phyloP scores from a whole-genome alignment of 176 grass and related monocot species.

The Bolboschoenus planiculmis region DNA sequence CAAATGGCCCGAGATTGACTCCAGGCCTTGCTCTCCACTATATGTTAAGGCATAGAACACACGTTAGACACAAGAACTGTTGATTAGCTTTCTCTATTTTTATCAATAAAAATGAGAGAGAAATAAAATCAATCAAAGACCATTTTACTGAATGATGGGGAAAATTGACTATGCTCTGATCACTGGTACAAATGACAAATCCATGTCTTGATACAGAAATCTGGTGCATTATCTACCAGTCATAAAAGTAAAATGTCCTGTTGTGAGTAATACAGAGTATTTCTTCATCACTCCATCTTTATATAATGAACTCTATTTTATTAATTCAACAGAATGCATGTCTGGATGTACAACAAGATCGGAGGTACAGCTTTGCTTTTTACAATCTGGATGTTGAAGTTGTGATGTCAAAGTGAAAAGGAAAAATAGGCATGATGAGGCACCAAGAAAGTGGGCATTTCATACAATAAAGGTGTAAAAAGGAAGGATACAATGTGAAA shows the following conservation, averaged over 20 bases:
- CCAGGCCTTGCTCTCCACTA: constrained; percentile 90
- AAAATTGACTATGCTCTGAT: not conserved
- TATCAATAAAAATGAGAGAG: not conserved
- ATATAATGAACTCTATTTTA: not conserved
- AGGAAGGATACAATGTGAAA: not conserved
- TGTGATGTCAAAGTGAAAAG: not conserved
- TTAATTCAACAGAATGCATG: not conserved
- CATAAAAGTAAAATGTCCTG: not conserved
- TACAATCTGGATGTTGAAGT: not conserved
- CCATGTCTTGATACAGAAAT: not conserved
- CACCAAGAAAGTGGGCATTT: not conserved
- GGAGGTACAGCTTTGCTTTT: not conserved
- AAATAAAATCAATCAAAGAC: not conserved
- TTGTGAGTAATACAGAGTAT: not conserved
- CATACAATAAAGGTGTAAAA: not conserved
- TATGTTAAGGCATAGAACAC: not conserved
- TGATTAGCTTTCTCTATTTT: not conserved
- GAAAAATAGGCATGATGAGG: not conserved
- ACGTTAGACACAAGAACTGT: not conserved
- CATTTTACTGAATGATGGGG: not conserved
- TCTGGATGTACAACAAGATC: not conserved
- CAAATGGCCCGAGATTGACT: constrained; percentile 52
- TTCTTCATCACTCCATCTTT: not conserved
- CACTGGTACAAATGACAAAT: not conserved
- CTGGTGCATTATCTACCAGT: not conserved